Evolutionary conservation across 2,329 filamentous ascomycete species (phyloP), one percentile per base, ranked within the genome.

Genomic region (Blumeriella jaapii): DNA sequence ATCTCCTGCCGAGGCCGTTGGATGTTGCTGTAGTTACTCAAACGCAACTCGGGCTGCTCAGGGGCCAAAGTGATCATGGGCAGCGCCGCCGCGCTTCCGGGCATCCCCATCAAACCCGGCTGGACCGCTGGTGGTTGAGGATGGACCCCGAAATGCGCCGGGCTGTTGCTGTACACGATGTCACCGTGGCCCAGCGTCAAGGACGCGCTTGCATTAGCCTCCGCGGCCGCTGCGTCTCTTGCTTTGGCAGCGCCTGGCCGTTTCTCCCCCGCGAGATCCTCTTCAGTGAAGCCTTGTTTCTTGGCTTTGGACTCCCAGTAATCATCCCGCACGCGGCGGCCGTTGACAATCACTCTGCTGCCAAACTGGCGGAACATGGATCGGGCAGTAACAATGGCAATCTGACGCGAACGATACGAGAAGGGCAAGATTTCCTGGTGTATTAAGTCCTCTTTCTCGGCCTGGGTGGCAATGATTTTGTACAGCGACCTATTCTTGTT

Each of bases 311-410:
- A 83, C 60, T 96, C 91, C 91, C 91, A 98, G 61, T 98, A 98
- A 57, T 98, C 91, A 60, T 98, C 91, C 31, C 91, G 79, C 26
- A 98, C 91, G 39, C 91, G 71, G 44, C 89, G 74, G 20, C 91
- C 91, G 52, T 87, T 83, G 22, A 82, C 76, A 45, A 98, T 91
- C 34, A 98, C 81, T 44, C 91, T 74, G 59, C 87, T 95, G 31
- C 91, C 91, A 59, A 98, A 98, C 58, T 98, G 91, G 27, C 91
- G 78, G 60, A 96, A 98, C 91, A 98, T 98, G 50, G 89, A 96
- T 46, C 85, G 78, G 18, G 91, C 91, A 1, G 91, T 96, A 27
- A 98, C 91, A 44, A 98, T 95, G 33, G 91, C 91, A 49, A 98
- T 98, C 61, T 98, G 91, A 32, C 91, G 77, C n/a, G 91, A 98